Evolutionary conservation across 768 basidiomycete genomes (phyloP).

Genomic region (Mrakia blollopis): DNA sequence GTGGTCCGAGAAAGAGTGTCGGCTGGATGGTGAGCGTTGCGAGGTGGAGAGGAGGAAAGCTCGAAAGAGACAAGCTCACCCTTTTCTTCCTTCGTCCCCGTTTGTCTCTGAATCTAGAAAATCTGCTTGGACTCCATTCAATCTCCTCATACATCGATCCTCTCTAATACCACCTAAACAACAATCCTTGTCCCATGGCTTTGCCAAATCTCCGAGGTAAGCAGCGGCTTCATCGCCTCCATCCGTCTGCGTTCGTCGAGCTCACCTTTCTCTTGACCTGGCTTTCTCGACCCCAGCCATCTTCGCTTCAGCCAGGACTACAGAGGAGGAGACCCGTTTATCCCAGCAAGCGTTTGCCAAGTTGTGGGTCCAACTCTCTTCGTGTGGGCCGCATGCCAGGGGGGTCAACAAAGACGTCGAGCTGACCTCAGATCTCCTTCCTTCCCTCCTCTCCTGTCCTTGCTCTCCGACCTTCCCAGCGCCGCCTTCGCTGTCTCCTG

Average conservation of each 20-base stretch:
- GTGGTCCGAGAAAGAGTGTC: no score
- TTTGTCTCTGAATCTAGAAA: not conserved
- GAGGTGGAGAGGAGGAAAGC: not conserved
- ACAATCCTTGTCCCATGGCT: not conserved
- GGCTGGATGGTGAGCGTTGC: not conserved
- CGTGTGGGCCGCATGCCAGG: not conserved
- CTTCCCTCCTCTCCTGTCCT: not conserved
- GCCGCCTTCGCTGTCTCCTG: conserved; percentile 9
- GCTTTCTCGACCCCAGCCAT: not conserved
- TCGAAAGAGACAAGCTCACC: not conserved
- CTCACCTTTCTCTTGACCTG: not conserved
- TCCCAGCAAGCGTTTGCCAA: conserved; percentile 24
- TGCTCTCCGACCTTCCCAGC: not conserved
- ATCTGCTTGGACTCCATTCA: not conserved
- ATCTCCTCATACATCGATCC: not conserved
- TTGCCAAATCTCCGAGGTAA: conserved; percentile 24
- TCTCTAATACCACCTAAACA: not conserved
- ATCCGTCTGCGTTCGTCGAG: not conserved
- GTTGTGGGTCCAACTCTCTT: conserved; percentile 3
- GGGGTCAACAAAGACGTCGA: no score
- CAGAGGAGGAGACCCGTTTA: conserved; percentile 7
- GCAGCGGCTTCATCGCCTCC: not conserved
- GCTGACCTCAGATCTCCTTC: not conserved
- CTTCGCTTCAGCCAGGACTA: conserved; percentile 18
- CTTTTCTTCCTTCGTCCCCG: not conserved